These are phyloP conservation scores for Lophiostoma macrostomum DNA, from an alignment of 495 filamentous ascomycete genomes.

Conservation along the genomic window DNA sequence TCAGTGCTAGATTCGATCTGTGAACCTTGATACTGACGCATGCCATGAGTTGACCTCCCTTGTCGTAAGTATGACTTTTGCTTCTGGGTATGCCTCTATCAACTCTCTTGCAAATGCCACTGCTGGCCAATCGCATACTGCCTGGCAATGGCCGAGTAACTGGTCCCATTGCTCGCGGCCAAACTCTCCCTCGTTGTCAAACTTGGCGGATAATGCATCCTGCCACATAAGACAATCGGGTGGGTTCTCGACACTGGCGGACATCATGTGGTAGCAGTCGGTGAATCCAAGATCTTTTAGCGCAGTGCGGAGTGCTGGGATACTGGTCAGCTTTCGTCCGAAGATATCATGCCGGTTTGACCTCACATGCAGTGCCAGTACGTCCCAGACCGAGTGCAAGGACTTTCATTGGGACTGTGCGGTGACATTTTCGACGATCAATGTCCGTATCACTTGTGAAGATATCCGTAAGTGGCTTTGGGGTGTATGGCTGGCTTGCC, in stretches of 20 bases:
- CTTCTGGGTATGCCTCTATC: slow-evolving; percentile 66
- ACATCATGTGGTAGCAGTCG: slow-evolving; percentile 67
- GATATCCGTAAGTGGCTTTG: slow-evolving; percentile 38
- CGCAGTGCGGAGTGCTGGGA: slow-evolving; percentile 56
- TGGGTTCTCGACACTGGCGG: slow-evolving; percentile 58
- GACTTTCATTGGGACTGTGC: slow-evolving; percentile 65
- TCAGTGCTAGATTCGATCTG: background rate
- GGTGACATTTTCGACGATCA: slow-evolving; percentile 59
- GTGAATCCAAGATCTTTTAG: slow-evolving; percentile 59
- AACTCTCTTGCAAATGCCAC: slow-evolving; percentile 65
- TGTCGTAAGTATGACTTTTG: slow-evolving; percentile 63
- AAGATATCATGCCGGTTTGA: background rate
- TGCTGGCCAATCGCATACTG: slow-evolving; percentile 65
- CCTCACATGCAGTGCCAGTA: slow-evolving; percentile 65
- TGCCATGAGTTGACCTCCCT: slow-evolving; percentile 62
- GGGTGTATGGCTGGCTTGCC: slow-evolving; percentile 39
- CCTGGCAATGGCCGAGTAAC: slow-evolving; percentile 62
- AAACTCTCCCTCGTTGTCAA: slow-evolving; percentile 58
- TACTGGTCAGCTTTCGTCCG: slow-evolving; percentile 1
- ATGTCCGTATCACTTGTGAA: slow-evolving; percentile 58
- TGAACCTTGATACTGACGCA: slow-evolving; percentile 38
- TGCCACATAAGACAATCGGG: slow-evolving; percentile 61
- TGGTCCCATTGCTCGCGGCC: slow-evolving; percentile 65
- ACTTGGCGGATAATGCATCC: slow-evolving; percentile 64
- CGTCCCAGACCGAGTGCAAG: slow-evolving; percentile 60